Evolutionary conservation across 2,329 filamentous ascomycete species (phyloP), one percentile per base, ranked within the genome.

Genomic region (Neofusicoccum cordaticola): DNA sequence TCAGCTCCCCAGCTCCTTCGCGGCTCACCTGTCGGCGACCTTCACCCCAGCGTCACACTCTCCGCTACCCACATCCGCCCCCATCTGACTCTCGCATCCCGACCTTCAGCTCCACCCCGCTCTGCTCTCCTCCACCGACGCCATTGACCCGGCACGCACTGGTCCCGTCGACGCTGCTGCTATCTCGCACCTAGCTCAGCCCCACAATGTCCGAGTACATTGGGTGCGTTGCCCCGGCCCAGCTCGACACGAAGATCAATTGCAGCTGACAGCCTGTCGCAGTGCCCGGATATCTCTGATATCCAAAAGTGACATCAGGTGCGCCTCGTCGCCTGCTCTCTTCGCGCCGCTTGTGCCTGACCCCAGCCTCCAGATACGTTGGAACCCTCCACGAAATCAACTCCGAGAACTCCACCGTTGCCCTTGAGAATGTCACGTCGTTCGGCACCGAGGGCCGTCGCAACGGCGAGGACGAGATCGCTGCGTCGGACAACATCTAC

Each of bases 361-460:
- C 45, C 44, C 63, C 13, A 19, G 63, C 65, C 63, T 67, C 66
- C 74, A 97, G 93, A 80, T 98, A 98, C 82, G 92, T 96, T 75
- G 95, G 95, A 71, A 94, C 91, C 63, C 88, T 99, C 61, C 93
- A 97, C 81, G 92, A 97, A 79, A 99, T 99, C 86, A 97, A 97
- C 80, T 96, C 94, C 67, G 93, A 97, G 79, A 91, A 92, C 71
- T 96, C 94, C 52, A 98, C 95, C 69, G 96, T 99, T 74, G 96
- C 95, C 47, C 88, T 99, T 69, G 93, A 99, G 77, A 94, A 97
- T 86, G 95, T 99, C 77, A 87, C 89, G 68, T 98, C 94, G 3
- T 96, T 90, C 75, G 95, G 95, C 71, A 97, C 95, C 35, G 95
- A 99, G 82, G 93, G 93, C 64, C 91, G 95, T 69, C 90, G 89